Percentiles rank a stretch among this genome's conserved stretches.
These are phyloP conservation scores for Corrigiola litoralis DNA, from an alignment of 179 eudicot genomes.

Conservation along the genomic window DNA sequence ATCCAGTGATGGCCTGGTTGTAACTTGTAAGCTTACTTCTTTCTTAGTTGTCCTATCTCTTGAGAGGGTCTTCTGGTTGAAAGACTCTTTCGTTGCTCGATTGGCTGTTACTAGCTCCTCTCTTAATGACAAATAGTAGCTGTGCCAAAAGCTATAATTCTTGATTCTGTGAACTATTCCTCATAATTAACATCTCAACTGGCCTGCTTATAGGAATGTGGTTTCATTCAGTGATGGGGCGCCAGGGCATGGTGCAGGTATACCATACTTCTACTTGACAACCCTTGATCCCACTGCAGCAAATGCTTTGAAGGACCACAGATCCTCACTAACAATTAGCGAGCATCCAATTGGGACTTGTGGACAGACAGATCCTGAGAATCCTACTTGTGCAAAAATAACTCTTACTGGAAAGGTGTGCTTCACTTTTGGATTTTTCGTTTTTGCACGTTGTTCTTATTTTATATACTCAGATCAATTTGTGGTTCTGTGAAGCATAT, in stretches of 20 bases:
- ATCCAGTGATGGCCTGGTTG: neutral
- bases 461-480: neutral
- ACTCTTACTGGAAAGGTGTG: conserved; percentile 87
- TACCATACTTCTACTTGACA: conserved; percentile 87
- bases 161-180: neutral
- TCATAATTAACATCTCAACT: neutral
- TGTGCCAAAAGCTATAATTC: neutral
- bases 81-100: neutral
- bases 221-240: conserved; percentile 88
- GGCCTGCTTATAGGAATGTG: conserved; percentile 58
- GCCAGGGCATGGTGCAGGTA: conserved; percentile 61
- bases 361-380: conserved; percentile 78
- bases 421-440: neutral
- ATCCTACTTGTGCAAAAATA: conserved; percentile 82
- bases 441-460: neutral
- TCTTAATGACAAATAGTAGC: too few relatives aligned
- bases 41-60: neutral
- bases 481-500: neutral
- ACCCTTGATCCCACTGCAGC: conserved; percentile 85
- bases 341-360: conserved; percentile 81
- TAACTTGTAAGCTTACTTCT: too few relatives aligned
- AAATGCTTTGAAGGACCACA: conserved; percentile 70
- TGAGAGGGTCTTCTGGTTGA: neutral
- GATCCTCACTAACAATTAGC: conserved; percentile 74
- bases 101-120: too few relatives aligned